Conservation (phyloP, 495 filamentous ascomycete genomes). For the Talaromyces ruber region DNA sequence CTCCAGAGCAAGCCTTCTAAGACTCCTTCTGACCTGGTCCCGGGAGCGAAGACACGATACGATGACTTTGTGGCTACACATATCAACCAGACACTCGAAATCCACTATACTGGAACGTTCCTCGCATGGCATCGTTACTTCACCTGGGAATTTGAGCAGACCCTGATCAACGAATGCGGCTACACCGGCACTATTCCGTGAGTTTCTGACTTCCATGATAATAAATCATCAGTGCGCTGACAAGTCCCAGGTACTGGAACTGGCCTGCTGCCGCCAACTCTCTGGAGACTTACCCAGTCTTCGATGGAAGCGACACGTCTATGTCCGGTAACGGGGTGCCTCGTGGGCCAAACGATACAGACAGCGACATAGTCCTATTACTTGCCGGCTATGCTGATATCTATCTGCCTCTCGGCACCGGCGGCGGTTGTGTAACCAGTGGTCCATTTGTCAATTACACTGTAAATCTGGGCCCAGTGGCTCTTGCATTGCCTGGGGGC, state of each 20-base stretch:
- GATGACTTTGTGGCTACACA: constrained; percentile 68
- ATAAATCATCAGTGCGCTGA: background rate
- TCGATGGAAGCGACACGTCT: constrained; percentile 52
- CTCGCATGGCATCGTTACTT: constrained; percentile 67
- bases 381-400: constrained; percentile 14
- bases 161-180: constrained; percentile 61
- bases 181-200: constrained; percentile 50
- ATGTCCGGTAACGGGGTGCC: constrained; percentile 54
- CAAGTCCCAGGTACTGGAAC: constrained; percentile 47
- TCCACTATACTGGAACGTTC: constrained; percentile 61
- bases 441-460: constrained; percentile 49
- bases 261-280: constrained; percentile 45
- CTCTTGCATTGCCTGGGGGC: constrained; percentile 20
- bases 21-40: constrained; percentile 27
- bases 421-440: constrained; percentile 55
- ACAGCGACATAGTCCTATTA: constrained; percentile 15
- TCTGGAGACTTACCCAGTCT: constrained; percentile 51
- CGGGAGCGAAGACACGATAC: constrained; percentile 46
- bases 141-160: constrained; percentile 53
- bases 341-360: constrained; percentile 10
- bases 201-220: background rate
- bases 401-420: constrained; percentile 38
- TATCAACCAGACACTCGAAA: constrained; percentile 51
- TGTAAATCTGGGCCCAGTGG: constrained; percentile 45
- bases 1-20: constrained; percentile 43